Base-by-base conservation (phyloP, 2,329 filamentous ascomycete species). In the Venturia asperata region DNA sequence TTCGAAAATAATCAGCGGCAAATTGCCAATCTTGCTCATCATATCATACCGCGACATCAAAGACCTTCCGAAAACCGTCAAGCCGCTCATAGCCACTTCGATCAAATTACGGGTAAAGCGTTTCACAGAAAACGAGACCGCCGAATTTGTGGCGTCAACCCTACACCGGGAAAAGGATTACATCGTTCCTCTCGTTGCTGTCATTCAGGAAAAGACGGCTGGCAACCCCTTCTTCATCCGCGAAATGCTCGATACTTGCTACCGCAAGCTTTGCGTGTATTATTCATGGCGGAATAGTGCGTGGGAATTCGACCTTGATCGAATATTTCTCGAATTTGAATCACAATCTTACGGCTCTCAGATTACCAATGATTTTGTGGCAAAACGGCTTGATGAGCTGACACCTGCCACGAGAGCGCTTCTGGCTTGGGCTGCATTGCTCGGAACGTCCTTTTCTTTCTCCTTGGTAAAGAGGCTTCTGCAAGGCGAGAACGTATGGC, bases 151-250 rank as follows among this genome's bases (percentile, higher is more conserved):
- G 27, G 86, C 91, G 9, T 82, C 87, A 47, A 95, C 92, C 0
- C 83, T 97, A 61, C 91, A 90, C 71, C 83, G 90, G 65, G 77
- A 82, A 9, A 83, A 83, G 66, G 86, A 90, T 42, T 89, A 91
- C 60, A 84, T 94, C 0, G 78, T 90, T 0, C 87, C 92, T 0
- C 80, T 97, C 21, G 89, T 90, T 1, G 85, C 92, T 7, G 90
- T 96, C 11, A 86, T 97, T 6, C 90, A 95, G 73, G 92, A 93
- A 71, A 95, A 94, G 77, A 93, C 90, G 10, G 85, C 85, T 34
- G 92, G 92, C 1, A 96, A 96, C 67, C 88, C 92, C 0, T 97
- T 96, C 71, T 95, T 94, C 71, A 89, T 96, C 74, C 84, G 91
- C 65, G 91, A 96, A 76, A 95, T 97, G 83, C 83, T 97, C 5